Evolutionary conservation across 176 grass and related monocot species (phyloP), one percentile per base, ranked within the genome.

Genomic region (Carex kokanica): DNA sequence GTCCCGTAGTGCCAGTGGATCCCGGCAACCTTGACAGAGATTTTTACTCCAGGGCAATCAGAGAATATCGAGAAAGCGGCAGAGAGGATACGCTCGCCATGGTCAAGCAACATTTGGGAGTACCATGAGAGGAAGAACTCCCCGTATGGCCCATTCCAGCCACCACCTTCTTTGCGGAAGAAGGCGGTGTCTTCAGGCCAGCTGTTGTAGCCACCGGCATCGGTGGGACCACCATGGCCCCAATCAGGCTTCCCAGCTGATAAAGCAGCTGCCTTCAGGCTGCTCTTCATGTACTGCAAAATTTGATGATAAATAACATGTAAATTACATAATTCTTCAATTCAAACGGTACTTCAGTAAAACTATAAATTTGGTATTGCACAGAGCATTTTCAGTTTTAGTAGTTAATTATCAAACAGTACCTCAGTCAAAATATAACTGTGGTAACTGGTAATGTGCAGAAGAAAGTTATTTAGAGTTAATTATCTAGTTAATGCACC

Each of bases 81-180:
- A 5, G 91, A 81, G 15, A 97, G 87, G 8, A 97, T 11, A 75
- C 87, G 81, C 78, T 97, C 87, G 17, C 91, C 89, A 80, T 93
- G 91, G 15, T 97, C 83, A 8, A 88, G 78, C 20, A 93, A 87
- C 81, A 91, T 85, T 75, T 78, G 87, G 3, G 91, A 93, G 82
- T 97, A 93, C 94, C 89, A 97, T 16, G 89, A 87, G 69, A 93
- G 65, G 83, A 97, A 97, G 91, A 97, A 97, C 11, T 90, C 85
- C 18, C 89, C 91, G 45, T 93, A 97, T 68, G 74, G 81, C 38
- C 56, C 74, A 77, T 73, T 88, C 91, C 91, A 97, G 10, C 91
- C 91, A 21, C 91, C 91, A 1, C 89, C 87, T 14, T 97, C 86
- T 15, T 78, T 25, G 0, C 66, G 78, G 91, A 97, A 91, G 86